phyloP scores from a whole-genome alignment of 768 basidiomycete species.

The Neoboletus subvelutipes region DNA sequence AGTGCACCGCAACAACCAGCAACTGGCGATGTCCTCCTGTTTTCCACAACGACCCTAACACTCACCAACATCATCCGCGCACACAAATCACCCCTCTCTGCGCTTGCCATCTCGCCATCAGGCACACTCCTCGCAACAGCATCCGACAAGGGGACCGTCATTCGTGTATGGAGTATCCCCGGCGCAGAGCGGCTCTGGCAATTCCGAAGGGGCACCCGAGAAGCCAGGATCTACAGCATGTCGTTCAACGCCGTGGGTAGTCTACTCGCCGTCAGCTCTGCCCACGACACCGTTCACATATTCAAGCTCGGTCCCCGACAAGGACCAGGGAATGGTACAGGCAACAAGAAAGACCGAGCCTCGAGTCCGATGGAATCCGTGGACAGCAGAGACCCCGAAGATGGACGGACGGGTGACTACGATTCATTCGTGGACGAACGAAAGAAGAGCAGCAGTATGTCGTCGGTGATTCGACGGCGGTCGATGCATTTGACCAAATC shows the following conservation, averaged over 20 bases:
- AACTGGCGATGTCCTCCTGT: constrained; percentile 88
- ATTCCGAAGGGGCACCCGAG: constrained; percentile 87
- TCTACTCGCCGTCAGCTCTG: constrained; percentile 86
- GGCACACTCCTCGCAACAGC: constrained; percentile 93
- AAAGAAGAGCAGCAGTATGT: constrained; percentile 56
- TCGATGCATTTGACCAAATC: constrained; percentile 75
- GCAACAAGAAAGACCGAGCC: constrained; percentile 33
- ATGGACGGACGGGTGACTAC: constrained; percentile 66
- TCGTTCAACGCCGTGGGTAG: constrained; percentile 82
- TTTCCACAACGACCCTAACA: constrained; percentile 88
- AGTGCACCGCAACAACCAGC: constrained; percentile 41
- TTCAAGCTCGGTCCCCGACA: constrained; percentile 73
- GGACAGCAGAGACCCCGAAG: constrained; percentile 60
- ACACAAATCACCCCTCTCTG: constrained; percentile 91
- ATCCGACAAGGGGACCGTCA: constrained; percentile 94
- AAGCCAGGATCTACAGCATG: constrained; percentile 80
- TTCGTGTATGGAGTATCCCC: constrained; percentile 91
- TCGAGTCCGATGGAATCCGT: constrained; percentile 65
- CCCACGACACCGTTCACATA: constrained; percentile 94
- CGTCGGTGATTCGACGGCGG: constrained; percentile 63
- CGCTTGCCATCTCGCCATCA: constrained; percentile 78
- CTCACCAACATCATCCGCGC: constrained; percentile 96
- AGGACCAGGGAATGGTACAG: constrained; percentile 13
- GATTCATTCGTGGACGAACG: constrained; percentile 82
- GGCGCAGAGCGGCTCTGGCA: constrained; percentile 93